These are phyloP conservation scores for Yamadazyma dendronema DNA, from an alignment of 1,139 yeast genomes.

Conservation along the genomic window DNA sequence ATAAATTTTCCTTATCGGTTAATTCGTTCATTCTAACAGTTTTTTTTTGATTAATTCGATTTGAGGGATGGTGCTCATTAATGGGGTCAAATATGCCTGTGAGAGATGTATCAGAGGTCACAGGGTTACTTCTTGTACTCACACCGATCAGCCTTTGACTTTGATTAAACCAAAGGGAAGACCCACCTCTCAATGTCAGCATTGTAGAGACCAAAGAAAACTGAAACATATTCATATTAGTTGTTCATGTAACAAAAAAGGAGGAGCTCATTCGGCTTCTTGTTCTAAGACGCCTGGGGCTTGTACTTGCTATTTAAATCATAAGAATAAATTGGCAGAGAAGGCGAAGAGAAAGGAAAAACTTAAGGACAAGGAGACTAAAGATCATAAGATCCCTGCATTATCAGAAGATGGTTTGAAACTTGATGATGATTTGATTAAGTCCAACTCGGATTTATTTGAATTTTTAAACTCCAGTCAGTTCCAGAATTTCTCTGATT, in stretches of 20 bases:
- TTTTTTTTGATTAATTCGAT: no score
- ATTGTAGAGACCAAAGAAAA: slow-evolving; percentile 80
- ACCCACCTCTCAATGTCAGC: slow-evolving; percentile 88
- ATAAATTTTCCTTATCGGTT: no score
- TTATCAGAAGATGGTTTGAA: slow-evolving; percentile 3
- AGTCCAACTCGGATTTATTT: slow-evolving; percentile 8
- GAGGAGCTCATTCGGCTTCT: slow-evolving; percentile 44
- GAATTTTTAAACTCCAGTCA: slow-evolving; percentile 6
- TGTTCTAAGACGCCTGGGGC: slow-evolving; percentile 49
- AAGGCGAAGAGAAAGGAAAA: slow-evolving; percentile 24
- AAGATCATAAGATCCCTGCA: not conserved
- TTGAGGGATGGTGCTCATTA: slow-evolving; percentile 83
- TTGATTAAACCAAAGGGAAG: slow-evolving; percentile 96
- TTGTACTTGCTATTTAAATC: slow-evolving; percentile 51
- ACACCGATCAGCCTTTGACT: slow-evolving; percentile 84
- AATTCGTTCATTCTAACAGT: not conserved
- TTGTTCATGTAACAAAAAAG: slow-evolving; percentile 70
- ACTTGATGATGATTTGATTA: slow-evolving; percentile 7
- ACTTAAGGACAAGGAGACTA: slow-evolving; percentile 2
- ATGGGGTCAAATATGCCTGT: slow-evolving; percentile 94
- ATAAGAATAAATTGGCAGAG: slow-evolving; percentile 21
- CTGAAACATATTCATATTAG: slow-evolving; percentile 65
- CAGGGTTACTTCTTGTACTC: slow-evolving; percentile 89
- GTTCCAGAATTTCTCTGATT: not conserved
- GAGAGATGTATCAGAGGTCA: slow-evolving; percentile 96